These are phyloP conservation scores for Pythium rhizo-oryzae DNA, from an alignment of 352 stramenopile genomes.

Conservation along the genomic window DNA sequence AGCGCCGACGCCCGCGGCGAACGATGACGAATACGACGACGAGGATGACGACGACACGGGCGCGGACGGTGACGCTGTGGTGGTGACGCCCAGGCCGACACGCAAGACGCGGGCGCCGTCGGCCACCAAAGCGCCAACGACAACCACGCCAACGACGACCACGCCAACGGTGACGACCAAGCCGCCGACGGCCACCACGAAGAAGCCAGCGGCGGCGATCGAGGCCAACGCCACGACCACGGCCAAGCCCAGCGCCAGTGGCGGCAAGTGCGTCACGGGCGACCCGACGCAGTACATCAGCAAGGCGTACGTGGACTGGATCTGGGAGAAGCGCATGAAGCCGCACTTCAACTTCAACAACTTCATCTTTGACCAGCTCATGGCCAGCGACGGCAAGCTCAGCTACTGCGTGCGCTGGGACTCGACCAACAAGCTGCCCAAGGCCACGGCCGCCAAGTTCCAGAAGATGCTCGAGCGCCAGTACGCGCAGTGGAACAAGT, in stretches of 20 bases:
- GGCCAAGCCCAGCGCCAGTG: not conserved
- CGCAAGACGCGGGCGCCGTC: not conserved
- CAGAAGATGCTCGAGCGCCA: slow-evolving; percentile 45
- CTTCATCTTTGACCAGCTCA: slow-evolving; percentile 52
- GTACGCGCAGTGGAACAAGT: slow-evolving; percentile 44
- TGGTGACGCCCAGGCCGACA: not conserved
- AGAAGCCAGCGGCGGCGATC: not conserved
- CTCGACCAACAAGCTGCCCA: slow-evolving; percentile 45
- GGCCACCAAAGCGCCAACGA: not conserved
- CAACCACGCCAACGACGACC: not conserved
- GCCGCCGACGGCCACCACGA: not conserved
- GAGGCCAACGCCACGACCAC: not conserved
- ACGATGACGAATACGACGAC: not conserved
- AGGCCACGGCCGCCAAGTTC: slow-evolving; percentile 45
- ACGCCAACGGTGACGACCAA: not conserved
- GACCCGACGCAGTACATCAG: slow-evolving; percentile 33
- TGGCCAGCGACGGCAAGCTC: slow-evolving; percentile 42
- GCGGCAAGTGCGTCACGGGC: slow-evolving; percentile 28
- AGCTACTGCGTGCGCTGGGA: slow-evolving; percentile 57
- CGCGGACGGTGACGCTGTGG: not conserved
- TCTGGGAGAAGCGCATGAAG: slow-evolving; percentile 33
- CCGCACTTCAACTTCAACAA: slow-evolving; percentile 18
- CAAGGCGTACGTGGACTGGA: slow-evolving; percentile 32
- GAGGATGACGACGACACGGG: not conserved
- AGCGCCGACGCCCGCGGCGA: not conserved